A percentile compares a stretch with the other conserved stretches of the same genome.
Conservation (phyloP, 805 yeast genomes). For the Nakazawaea wyomingensis region DNA sequence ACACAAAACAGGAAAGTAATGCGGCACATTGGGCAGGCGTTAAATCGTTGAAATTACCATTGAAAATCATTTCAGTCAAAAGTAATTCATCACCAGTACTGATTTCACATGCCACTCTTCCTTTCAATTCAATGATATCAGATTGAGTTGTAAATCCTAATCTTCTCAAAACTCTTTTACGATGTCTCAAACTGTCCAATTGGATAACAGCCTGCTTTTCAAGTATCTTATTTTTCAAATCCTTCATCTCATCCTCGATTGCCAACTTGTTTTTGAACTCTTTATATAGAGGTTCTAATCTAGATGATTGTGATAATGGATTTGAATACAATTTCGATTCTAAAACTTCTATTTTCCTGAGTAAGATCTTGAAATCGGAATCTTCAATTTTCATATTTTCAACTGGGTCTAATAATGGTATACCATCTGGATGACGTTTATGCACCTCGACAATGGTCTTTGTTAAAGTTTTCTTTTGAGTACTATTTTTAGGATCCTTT, state of each 20-base stretch:
- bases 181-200: conserved; percentile 85
- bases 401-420: conserved; percentile 88
- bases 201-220: conserved; percentile 92
- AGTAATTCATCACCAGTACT: conserved; percentile 84
- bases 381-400: conserved; percentile 90
- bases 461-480: conserved; percentile 54
- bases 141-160: conserved; percentile 81
- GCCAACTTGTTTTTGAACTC: conserved; percentile 62
- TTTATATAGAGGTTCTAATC: conserved; percentile 57
- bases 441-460: conserved; percentile 78
- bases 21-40: conserved; percentile 91
- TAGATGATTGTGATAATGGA: conserved; percentile 59
- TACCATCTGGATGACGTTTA: conserved; percentile 81
- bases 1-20: conserved; percentile 87
- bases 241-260: conserved; percentile 52
- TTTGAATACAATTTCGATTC: conserved; percentile 69
- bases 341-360: conserved; percentile 76
- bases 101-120: conserved; percentile 96
- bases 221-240: conserved; percentile 56
- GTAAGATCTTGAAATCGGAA: conserved; percentile 62
- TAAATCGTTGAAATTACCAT: conserved; percentile 89
- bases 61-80: conserved; percentile 87
- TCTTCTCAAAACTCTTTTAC: conserved; percentile 89
- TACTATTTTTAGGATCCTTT: conserved; percentile 56
- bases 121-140: conserved; percentile 93